Conservation (phyloP, 1,139 yeast species). For the Geotrichum carabidarum region DNA sequence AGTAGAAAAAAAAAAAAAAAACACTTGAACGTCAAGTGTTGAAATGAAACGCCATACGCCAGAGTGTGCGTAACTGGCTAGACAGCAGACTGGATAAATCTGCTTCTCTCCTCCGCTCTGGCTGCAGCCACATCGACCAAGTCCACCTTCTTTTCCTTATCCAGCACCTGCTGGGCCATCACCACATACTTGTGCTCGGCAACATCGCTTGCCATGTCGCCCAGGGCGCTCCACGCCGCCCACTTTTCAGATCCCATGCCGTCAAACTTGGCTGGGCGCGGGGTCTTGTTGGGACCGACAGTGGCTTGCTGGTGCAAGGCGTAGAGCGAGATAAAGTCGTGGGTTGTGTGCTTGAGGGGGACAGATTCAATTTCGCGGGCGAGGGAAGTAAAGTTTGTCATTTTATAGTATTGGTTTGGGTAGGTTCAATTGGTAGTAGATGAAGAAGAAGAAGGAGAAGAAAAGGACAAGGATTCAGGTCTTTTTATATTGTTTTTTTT, state of each 20-base stretch:
- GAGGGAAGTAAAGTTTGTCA: not conserved
- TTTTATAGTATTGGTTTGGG: not conserved
- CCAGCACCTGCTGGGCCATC: not conserved
- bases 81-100: not conserved
- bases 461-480: no score
- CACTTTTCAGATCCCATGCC: constrained; percentile 8
- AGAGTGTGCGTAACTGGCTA: no score
- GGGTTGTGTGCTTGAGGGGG: constrained; percentile 9
- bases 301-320: constrained; percentile 11
- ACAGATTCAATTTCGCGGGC: not conserved
- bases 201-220: not conserved
- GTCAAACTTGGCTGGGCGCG: constrained; percentile 10
- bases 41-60: no score
- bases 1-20: not conserved
- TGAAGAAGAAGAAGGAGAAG: no score
- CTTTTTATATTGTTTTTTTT: not conserved
- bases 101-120: not conserved
- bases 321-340: constrained; percentile 9
- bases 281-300: not conserved
- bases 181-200: constrained; percentile 6
- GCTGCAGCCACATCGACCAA: not conserved
- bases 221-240: constrained; percentile 13
- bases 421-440: not conserved
- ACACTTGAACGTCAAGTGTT: not conserved
- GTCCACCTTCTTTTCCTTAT: not conserved